These are phyloP conservation scores for Mycena filopes DNA, from an alignment of 768 basidiomycete genomes.

Conservation along the genomic window DNA sequence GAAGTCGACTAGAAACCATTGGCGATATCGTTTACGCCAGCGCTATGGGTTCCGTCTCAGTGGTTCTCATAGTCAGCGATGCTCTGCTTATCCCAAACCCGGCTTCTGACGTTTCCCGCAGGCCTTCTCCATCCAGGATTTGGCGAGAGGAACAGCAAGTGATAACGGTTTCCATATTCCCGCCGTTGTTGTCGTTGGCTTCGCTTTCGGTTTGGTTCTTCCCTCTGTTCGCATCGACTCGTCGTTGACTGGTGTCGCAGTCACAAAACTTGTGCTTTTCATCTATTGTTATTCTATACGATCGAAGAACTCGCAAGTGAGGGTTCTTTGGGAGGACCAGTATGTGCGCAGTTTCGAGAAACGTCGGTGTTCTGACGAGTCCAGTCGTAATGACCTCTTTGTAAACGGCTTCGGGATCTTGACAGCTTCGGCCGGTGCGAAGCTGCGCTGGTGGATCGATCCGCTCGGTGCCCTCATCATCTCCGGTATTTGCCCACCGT, in stretches of 20 bases:
- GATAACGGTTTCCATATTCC: constrained; percentile 57
- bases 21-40: constrained; percentile 63
- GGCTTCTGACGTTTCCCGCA: neutral
- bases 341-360: neutral
- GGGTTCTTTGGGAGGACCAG: constrained; percentile 69
- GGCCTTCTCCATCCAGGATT: constrained; percentile 48
- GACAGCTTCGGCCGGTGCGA: constrained; percentile 58
- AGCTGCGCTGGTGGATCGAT: constrained; percentile 60
- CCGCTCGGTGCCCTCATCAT: constrained; percentile 58
- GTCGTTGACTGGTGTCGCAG: constrained; percentile 27
- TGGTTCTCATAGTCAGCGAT: constrained; percentile 45
- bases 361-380: neutral
- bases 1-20: constrained; percentile 63
- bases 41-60: constrained; percentile 25
- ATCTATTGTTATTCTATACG: constrained; percentile 66
- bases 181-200: constrained; percentile 62
- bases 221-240: neutral
- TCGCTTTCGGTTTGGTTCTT: constrained; percentile 58
- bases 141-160: neutral
- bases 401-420: constrained; percentile 58
- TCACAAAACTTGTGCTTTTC: constrained; percentile 68
- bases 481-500: constrained; percentile 24
- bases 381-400: constrained; percentile 52
- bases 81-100: constrained; percentile 35
- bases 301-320: constrained; percentile 62